phyloP scores from a whole-genome alignment of 2,329 filamentous ascomycete species.

The Plectosphaerella cucumerina region DNA sequence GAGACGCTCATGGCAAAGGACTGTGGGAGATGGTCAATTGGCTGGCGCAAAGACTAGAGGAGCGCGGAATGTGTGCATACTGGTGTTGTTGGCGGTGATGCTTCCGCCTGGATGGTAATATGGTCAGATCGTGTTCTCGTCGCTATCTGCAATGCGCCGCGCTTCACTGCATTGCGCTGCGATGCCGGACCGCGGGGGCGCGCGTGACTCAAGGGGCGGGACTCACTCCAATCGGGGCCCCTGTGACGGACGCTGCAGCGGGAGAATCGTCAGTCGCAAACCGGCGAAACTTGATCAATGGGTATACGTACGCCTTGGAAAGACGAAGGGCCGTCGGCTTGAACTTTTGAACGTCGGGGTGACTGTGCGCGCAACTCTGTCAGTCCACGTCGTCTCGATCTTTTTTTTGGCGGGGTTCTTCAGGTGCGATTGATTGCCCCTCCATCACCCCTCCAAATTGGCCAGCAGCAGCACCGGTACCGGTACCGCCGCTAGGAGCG shows the following conservation, averaged over 20 bases:
- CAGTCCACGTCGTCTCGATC: constrained; percentile 3
- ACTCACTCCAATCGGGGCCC: constrained; percentile 97
- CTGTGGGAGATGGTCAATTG: constrained; percentile 40
- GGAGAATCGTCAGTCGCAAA: constrained; percentile 29
- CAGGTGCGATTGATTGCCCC: constrained; percentile 26
- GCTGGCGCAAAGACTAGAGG: neutral
- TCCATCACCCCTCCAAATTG: constrained; percentile 22
- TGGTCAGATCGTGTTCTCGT: constrained; percentile 14
- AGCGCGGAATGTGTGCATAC: constrained; percentile 46
- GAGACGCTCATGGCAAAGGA: constrained; percentile 95
- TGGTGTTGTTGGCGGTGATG: constrained; percentile 85
- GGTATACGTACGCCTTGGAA: constrained; percentile 76
- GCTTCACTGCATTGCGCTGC: constrained; percentile 2
- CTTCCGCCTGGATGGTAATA: constrained; percentile 65
- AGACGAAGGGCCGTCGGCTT: constrained; percentile 92
- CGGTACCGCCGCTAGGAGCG: neutral
- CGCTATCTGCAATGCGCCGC: constrained; percentile 14
- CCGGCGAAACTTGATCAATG: neutral
- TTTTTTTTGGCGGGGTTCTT: constrained; percentile 25
- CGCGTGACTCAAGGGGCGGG: constrained; percentile 13
- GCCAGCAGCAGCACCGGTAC: neutral
- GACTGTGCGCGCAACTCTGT: constrained; percentile 40
- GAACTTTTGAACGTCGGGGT: constrained; percentile 93
- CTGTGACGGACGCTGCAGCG: constrained; percentile 78
- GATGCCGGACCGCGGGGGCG: neutral